phyloP scores from a whole-genome alignment of 805 yeast species.

The Candida incommunis region DNA sequence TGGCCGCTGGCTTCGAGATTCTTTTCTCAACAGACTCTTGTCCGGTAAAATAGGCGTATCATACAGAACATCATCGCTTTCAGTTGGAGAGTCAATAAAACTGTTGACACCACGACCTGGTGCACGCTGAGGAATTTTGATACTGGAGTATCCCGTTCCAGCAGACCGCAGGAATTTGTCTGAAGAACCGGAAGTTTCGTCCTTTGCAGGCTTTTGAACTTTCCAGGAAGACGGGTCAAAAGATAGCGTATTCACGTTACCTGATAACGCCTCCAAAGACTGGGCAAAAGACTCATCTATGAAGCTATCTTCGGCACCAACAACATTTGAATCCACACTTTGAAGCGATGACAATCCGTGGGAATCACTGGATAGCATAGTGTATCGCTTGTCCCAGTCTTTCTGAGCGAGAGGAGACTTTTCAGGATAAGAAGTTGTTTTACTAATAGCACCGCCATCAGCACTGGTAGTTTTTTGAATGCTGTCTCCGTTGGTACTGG shows the following conservation, averaged over 20 bases:
- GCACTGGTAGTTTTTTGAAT: neutral
- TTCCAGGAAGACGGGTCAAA: neutral
- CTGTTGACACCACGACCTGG: neutral
- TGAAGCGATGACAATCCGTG: neutral
- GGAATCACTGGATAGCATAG: neutral
- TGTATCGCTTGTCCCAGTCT: neutral
- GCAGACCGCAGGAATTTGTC: neutral
- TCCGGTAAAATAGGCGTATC: neutral
- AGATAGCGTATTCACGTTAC: neutral
- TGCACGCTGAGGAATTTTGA: neutral
- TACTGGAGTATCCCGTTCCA: neutral
- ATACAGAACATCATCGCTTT: neutral
- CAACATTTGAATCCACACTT: neutral
- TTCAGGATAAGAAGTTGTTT: neutral
- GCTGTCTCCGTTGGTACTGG: no score
- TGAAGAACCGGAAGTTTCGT: neutral
- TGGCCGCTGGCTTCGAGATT: neutral
- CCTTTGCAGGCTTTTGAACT: neutral
- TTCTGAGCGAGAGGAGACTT: neutral
- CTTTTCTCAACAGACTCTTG: neutral
- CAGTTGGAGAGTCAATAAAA: neutral
- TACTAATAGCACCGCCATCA: neutral
- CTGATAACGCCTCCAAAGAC: neutral
- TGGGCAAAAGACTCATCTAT: neutral
- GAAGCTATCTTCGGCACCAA: neutral